phyloP scores from a whole-genome alignment of 1,284 basidiomycete species.

The Heterobasidion annosum region DNA sequence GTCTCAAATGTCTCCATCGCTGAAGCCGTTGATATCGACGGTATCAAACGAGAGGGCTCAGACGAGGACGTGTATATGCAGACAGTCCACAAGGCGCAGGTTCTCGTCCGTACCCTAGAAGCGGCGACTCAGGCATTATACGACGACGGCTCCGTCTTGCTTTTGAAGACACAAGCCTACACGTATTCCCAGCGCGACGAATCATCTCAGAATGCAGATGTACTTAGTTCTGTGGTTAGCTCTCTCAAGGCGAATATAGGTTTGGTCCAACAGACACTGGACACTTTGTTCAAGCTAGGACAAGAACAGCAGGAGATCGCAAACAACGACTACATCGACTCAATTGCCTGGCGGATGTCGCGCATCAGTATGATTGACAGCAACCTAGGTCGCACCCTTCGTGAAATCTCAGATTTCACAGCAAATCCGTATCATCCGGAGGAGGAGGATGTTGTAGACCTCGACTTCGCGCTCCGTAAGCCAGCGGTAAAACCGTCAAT shows the following conservation, averaged over 20 bases:
- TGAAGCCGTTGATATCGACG: slow-evolving; percentile 70
- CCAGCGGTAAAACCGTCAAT: slow-evolving; percentile 17
- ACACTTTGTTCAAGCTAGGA: slow-evolving; percentile 52
- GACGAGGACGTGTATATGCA: slow-evolving; percentile 44
- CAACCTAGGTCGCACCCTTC: slow-evolving; percentile 7
- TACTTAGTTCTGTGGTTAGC: slow-evolving; percentile 25
- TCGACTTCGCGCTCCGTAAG: slow-evolving; percentile 43
- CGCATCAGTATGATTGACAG: slow-evolving; percentile 37
- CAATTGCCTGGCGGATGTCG: slow-evolving; percentile 67
- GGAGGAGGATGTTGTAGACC: slow-evolving; percentile 53
- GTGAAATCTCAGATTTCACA: slow-evolving; percentile 23
- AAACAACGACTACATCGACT: slow-evolving; percentile 58
- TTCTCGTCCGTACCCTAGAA: slow-evolving; percentile 63
- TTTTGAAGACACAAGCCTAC: slow-evolving; percentile 47
- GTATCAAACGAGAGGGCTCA: slow-evolving; percentile 41
- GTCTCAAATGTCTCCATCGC: slow-evolving; percentile 68
- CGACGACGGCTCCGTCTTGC: slow-evolving; percentile 53
- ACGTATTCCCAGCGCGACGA: slow-evolving; percentile 14
- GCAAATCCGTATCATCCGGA: slow-evolving; percentile 24
- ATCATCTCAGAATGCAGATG: slow-evolving; percentile 4
- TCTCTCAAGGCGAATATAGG: slow-evolving; percentile 46
- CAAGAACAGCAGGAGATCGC: slow-evolving; percentile 60
- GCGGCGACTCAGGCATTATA: slow-evolving; percentile 58
- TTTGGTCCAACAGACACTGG: slow-evolving; percentile 49
- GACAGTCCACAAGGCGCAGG: slow-evolving; percentile 55